Conservation (phyloP, 2,329 filamentous ascomycete species). For the Emmonsiellopsis sp. region DNA sequence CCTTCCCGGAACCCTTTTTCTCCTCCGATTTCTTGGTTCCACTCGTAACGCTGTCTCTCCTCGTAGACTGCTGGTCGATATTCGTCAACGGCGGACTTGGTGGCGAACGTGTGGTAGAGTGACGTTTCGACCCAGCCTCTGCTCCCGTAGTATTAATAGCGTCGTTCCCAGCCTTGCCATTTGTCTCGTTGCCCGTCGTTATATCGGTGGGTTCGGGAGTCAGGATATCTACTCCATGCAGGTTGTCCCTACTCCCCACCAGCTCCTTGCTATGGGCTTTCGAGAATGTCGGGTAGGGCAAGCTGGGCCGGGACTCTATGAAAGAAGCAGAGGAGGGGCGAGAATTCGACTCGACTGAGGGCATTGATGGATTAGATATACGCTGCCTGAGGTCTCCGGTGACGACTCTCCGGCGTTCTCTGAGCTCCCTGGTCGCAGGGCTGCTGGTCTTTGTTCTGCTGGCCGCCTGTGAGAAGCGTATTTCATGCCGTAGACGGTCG, state of each 20-base stretch:
- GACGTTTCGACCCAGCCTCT: conserved; percentile 10
- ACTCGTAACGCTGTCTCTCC: conserved; percentile 25
- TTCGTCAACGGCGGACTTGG: conserved; percentile 41
- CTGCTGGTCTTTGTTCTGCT: conserved; percentile 16
- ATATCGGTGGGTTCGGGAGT: conserved; percentile 67
- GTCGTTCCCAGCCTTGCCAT: conserved; percentile 11
- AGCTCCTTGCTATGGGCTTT: conserved; percentile 88
- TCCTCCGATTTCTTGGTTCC: conserved; percentile 21
- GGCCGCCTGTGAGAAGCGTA: conserved; percentile 20
- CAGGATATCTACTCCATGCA: conserved; percentile 36
- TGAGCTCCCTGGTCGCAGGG: conserved; percentile 5
- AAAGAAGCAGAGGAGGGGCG: conserved; percentile 20
- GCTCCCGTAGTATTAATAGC: conserved; percentile 19
- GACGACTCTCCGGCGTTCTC: conserved; percentile 20
- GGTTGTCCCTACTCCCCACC: conserved; percentile 53
- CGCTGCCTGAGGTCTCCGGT: conserved; percentile 13
- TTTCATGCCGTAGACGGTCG: conserved; percentile 4
- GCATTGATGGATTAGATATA: conserved; percentile 8
- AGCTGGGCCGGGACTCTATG: conserved; percentile 37
- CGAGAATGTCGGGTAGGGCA: conserved; percentile 75
- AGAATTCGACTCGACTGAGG: conserved; percentile 5
- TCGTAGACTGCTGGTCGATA: conserved; percentile 30
- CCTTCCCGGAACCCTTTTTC: conserved; percentile 13
- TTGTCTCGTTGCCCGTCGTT: conserved; percentile 41
- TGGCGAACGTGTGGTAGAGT: conserved; percentile 27